Base-by-base conservation (phyloP, 768 basidiomycete species). In the Dictyophora rubrovolvata region DNA sequence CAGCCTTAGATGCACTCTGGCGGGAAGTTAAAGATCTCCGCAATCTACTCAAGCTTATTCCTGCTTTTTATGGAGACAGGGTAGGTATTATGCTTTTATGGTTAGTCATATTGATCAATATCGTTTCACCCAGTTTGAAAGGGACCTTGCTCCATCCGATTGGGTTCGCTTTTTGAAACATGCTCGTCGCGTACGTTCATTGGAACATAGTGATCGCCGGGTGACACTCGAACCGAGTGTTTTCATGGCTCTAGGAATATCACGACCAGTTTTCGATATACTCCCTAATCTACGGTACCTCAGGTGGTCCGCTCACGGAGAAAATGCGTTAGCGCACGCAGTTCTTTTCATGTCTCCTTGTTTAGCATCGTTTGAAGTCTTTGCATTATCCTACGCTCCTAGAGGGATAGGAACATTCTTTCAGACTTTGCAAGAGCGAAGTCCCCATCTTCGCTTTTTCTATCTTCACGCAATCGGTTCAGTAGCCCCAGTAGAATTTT, bases 1-100 rank as follows among this genome's bases (percentile, higher is more conserved):
- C 80, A 22, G 80, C 82, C 1, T 67, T 85, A 56, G 79, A 84
- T 65, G 64, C 70, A 17, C 66, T 85, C 0, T 86, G 85, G 85
- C 73, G 69, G 54, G 76, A 83, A 1, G 76, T 84, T 7, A 69
- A 74, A 55, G 73, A 79, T 60, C 66, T 82, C 1, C 57, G 69
- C 28, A 71, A 69, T 12, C 71, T 86, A 7, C 78, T 85, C 61
- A 64, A 68, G 14, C 61, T 83, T 2, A 73, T 86, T 12, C 75
- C 75, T 11, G 80, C 82, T 0, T 69, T 82, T 53, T 59, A 61
- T 64, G 17, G 63, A 51, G 37, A 46, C 37, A 54, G 60, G 23
- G 47, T 53, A 54, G 17, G 46, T 18, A 12, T 18, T 54, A 4
- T 51, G 50, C 34, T 20, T 34, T 51, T 37, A 11, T 52, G 17